Conservation (phyloP, 2,329 filamentous ascomycete genomes). For the Botrytis hyacinthi region DNA sequence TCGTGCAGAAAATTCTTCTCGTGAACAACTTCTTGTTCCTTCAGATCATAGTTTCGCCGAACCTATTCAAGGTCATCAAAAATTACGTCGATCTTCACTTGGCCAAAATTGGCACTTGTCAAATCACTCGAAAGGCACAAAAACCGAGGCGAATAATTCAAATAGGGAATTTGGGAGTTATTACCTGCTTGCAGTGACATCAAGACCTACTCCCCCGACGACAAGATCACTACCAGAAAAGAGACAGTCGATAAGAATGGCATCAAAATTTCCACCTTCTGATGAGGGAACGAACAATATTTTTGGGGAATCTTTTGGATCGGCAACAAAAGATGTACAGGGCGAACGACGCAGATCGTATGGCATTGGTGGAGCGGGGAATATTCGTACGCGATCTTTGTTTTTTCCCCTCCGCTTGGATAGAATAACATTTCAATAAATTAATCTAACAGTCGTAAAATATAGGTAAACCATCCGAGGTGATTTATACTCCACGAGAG, state of each 20-base stretch:
- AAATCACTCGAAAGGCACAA: neutral
- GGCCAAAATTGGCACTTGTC: neutral
- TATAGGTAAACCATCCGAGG: conserved; percentile 36
- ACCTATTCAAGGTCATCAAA: neutral
- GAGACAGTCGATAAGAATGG: neutral
- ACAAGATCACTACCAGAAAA: neutral
- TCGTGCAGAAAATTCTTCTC: neutral
- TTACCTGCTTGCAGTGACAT: conserved; percentile 3
- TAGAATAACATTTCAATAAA: neutral
- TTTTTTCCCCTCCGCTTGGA: neutral
- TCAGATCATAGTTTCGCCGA: neutral
- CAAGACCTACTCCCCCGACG: neutral
- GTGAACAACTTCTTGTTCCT: conserved; percentile 13
- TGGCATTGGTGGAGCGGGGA: conserved; percentile 38
- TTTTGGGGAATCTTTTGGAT: neutral
- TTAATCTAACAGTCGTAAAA: neutral
- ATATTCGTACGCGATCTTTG: conserved; percentile 33
- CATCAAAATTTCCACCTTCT: neutral
- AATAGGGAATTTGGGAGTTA: neutral
- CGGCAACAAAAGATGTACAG: neutral
- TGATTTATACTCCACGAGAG: conserved; percentile 29
- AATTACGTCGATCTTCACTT: neutral
- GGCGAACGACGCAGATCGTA: conserved; percentile 32
- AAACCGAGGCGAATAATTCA: neutral
- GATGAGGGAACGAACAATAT: neutral